Evolutionary conservation across 345 rosid species (phyloP), one percentile per base, ranked within the genome.

Genomic region (Trapa bicornis): DNA sequence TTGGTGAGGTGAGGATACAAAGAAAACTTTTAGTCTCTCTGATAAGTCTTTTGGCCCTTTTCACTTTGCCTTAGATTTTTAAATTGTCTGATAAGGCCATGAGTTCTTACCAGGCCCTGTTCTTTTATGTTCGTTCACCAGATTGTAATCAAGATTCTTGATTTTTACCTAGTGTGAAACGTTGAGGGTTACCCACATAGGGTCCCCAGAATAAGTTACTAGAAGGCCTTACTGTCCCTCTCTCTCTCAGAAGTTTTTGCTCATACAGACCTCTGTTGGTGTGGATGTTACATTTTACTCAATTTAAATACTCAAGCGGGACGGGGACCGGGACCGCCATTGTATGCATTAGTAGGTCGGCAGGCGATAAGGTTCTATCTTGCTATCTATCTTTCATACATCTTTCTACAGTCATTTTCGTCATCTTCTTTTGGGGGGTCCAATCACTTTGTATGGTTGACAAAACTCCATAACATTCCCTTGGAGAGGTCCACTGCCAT

Each of bases 81-180:
- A 50, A 16, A 45, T 64, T 73, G 54, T 66, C 75, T 73, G 82
- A 82, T 77, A 65, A 80, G 72, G 62, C 73, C 69, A 76, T 75
- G 80, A 70, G 67, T 73, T 70, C 79, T 79, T 78, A 80, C 78
- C 85, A 75, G 84, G 75, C 56, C 63, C 54, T 37, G 32, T 39
- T 52, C 37, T 36, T 53, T 52, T 41, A 74, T 83, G 75, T 64
- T 74, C 73, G 71, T 67, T 78, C 70, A 67, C 22, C 66, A 61
- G 66, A 69, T 69, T 61, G 72, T 69, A 61, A 61, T 62, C 65
- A 32, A 62, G 65, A 43, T 69, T 61, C 41, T 69, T 61, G 72
- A 69, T 61, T 61, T 69, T 69, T 52, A 70, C 67, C n/a, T 63
- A 70, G 73, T 64, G 67, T 70, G 73, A 70, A 70, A 63, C 67